Evolutionary conservation across 768 basidiomycete genomes (phyloP).

Genomic region (Hygrocybe coccinea): DNA sequence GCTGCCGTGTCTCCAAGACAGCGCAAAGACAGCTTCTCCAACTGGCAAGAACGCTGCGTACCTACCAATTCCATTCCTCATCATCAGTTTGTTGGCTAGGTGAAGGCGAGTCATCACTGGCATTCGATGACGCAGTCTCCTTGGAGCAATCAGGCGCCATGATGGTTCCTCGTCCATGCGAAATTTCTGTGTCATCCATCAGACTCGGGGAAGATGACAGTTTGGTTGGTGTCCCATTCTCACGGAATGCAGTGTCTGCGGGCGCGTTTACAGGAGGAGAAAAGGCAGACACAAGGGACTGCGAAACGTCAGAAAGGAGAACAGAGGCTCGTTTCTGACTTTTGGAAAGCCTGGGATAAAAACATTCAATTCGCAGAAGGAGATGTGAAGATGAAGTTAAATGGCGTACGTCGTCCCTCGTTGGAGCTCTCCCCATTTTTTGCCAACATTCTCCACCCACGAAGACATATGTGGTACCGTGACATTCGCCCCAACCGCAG

Average conservation of each 20-base stretch:
- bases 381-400: background rate
- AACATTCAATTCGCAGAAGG: constrained; percentile 5
- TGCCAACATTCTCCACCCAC: constrained; percentile 58
- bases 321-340: constrained; percentile 64
- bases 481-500: constrained; percentile 29
- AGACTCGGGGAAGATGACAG: too few species aligned
- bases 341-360: constrained; percentile 51
- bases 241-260: background rate
- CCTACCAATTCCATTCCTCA: constrained; percentile 54
- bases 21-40: background rate
- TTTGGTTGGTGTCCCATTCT: too few species aligned
- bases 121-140: background rate
- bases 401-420: constrained; percentile 48
- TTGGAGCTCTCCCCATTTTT: constrained; percentile 56
- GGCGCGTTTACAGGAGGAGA: constrained; percentile 18
- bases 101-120: background rate
- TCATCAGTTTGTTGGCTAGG: background rate
- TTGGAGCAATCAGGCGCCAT: too few species aligned
- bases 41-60: background rate
- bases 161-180: too few species aligned
- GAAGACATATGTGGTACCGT: constrained; percentile 27
- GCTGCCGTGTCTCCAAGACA: background rate
- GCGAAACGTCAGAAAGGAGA: constrained; percentile 61
- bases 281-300: constrained; percentile 47
- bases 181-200: too few species aligned